Evolutionary conservation across 2,329 filamentous ascomycete species (phyloP), one percentile per base, ranked within the genome.

Genomic region (Purpureocillium takamizusanense): DNA sequence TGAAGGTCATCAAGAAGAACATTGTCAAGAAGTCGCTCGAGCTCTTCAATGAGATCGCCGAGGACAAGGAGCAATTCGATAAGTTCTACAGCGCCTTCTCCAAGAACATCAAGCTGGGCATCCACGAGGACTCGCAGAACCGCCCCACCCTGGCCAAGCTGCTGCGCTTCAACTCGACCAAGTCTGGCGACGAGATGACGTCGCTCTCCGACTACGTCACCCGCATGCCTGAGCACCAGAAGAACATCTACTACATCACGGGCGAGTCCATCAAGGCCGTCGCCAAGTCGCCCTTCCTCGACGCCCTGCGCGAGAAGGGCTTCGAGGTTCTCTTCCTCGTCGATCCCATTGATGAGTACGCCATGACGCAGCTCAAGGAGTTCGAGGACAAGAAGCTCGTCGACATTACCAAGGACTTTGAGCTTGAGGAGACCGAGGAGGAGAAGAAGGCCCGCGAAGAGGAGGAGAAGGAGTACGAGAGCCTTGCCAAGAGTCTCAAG

Each of bases 1-100:
- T 97, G 92, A 97, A 97, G 85, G 92, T 97, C 69, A 97, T 97
- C 81, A 94, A 94, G 83, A 98, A 98, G 88, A 98, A 98, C 83
- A 95, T 98, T 51, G 89, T 98, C 78, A 98, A 97, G 89, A 98
- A 98, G 86, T 86, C 87, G 51, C 87, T 98, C 51, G 92, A 98
- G 78, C 87, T 98, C 66, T 98, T 98, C 84, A 80, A 81, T 59
- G 92, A 98, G 78, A 98, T 98, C 50, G 83, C 92, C 43, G 92
- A 98, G 78, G 92, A 98, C 73, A 94, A 94, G 72, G 92, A 98
- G 81, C 86, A 95, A 70, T 98, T 98, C 67, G 92, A 98, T 82
- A 98, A 98, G 83, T 98, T 98, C 83, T 98, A 98, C 83, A 75
- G 74, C 61, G 92, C 92, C 58, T 98, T 98, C 80, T 85, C 83